Base-by-base conservation (phyloP, 176 grass and related monocot species). In the Thalia dealbata region DNA sequence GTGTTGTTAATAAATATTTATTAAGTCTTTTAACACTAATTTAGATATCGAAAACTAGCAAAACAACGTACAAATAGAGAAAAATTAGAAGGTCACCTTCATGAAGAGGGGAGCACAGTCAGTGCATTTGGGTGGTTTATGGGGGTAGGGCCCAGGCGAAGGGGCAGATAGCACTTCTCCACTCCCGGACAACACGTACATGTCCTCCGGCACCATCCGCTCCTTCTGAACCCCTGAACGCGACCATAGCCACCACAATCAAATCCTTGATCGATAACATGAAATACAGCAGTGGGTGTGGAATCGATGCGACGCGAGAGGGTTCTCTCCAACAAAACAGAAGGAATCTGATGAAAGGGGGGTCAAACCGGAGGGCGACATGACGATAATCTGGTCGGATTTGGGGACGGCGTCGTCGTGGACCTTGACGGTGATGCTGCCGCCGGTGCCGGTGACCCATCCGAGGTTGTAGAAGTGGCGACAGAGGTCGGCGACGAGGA, bases 101-200 rank as follows among this genome's bases (percentile, higher is more conserved):
- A 97, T 90, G 79, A 97, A 97, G 73, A 97, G 76, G 79, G 93
- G 89, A 52, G 84, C 93, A 72, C 93, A 97, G n/a, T 97, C 89
- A 0, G 89, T 79, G 78, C 93, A 97, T 73, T 97, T 97, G n/a
- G 85, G 89, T 42, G 74, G 78, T 50, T 92, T 97, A 60, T 91
- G 75, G 9, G 95, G 90, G 78, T 84, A 97, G 62, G 89, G 87
- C 78, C 92, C 92, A 16, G 75, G 67, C 56, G 52, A 65, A 10
- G 95, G 90, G 16, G 81, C 71, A 7, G 77, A 88, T 11, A 97
- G 67, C 50, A 97, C 60, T 30, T 77, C 76, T 12, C 95, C 95
- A 52, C 83, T 83, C 50, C 82, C 70, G 7, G 90, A 73, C 74
- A 97, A 35, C 29, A 97, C 82, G 35, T 92, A 92, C 85, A 97